phyloP scores from a whole-genome alignment of 2,329 filamentous ascomycete species.

The Colletotrichum truncatum region DNA sequence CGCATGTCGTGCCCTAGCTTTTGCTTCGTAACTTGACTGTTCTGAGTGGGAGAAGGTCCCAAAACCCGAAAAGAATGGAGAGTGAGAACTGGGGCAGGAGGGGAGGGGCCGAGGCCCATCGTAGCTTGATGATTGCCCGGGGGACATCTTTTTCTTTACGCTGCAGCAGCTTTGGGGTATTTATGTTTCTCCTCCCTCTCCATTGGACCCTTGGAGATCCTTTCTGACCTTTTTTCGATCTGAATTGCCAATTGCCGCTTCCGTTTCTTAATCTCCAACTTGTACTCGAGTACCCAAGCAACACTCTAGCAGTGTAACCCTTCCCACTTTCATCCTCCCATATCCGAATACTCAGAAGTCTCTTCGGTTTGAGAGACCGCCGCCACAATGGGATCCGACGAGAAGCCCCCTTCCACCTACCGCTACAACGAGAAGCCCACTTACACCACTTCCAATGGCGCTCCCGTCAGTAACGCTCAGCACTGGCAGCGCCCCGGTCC shows the following conservation, averaged over 20 bases:
- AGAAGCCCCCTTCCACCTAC: constrained; percentile 54
- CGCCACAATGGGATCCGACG: constrained; percentile 52
- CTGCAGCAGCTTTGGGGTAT: constrained; percentile 1
- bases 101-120: constrained; percentile 26
- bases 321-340: neutral
- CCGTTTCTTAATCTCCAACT: neutral
- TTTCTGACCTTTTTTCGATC: constrained; percentile 8
- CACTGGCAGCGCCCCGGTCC: constrained; percentile 60
- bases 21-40: constrained; percentile 27
- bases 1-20: constrained; percentile 23
- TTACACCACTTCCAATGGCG: constrained; percentile 69
- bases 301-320: neutral
- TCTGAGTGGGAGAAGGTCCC: constrained; percentile 22
- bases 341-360: neutral
- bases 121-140: constrained; percentile 4
- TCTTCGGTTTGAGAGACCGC: constrained; percentile 14
- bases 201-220: neutral
- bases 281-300: neutral
- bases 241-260: constrained; percentile 14
- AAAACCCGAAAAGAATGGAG: constrained; percentile 11
- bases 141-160: constrained; percentile 6
- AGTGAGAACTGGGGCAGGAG: neutral
- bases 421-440: constrained; percentile 66
- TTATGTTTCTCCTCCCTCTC: constrained; percentile 15
- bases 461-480: constrained; percentile 61